A percentile compares a stretch with the other conserved stretches of the same genome.
Conservation (phyloP, 306 rosid species). For the Vigna mungo region DNA sequence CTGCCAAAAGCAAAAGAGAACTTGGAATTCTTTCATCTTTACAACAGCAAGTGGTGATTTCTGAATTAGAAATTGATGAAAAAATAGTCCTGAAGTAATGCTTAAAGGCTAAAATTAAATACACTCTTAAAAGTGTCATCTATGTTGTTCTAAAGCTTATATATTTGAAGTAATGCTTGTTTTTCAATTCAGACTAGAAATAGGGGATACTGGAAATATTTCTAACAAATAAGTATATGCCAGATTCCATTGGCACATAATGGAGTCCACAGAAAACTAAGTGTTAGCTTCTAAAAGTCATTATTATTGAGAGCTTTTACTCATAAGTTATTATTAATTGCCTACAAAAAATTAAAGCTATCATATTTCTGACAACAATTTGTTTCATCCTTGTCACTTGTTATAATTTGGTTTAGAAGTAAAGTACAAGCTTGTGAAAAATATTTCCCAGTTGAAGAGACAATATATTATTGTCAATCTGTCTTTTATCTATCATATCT, state of each 20-base stretch:
- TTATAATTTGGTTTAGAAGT: background rate
- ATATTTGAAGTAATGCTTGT: constrained; percentile 5
- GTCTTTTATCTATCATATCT: background rate
- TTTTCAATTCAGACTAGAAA: constrained; percentile 16
- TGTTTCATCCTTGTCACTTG: constrained; percentile 22
- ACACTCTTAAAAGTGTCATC: constrained; percentile 3
- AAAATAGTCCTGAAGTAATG: constrained; percentile 14
- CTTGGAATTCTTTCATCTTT: background rate
- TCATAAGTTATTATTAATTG: background rate
- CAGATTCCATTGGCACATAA: background rate
- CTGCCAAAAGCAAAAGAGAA: background rate
- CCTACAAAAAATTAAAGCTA: background rate
- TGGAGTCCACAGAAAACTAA: constrained; percentile 5
- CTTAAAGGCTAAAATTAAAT: background rate
- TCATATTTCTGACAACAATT: background rate
- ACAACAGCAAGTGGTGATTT: background rate
- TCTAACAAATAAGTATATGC: background rate
- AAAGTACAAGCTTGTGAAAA: background rate
- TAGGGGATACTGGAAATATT: background rate
- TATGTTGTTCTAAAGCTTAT: constrained; percentile 12
- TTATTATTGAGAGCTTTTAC: background rate
- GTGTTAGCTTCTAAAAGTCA: constrained; percentile 13
- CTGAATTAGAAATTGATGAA: constrained; percentile 23
- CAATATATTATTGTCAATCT: background rate
- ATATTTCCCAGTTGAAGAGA: background rate